Evolutionary conservation across 1,284 basidiomycete species (phyloP), one percentile per base, ranked within the genome.

Genomic region (Volvariella volvacea): DNA sequence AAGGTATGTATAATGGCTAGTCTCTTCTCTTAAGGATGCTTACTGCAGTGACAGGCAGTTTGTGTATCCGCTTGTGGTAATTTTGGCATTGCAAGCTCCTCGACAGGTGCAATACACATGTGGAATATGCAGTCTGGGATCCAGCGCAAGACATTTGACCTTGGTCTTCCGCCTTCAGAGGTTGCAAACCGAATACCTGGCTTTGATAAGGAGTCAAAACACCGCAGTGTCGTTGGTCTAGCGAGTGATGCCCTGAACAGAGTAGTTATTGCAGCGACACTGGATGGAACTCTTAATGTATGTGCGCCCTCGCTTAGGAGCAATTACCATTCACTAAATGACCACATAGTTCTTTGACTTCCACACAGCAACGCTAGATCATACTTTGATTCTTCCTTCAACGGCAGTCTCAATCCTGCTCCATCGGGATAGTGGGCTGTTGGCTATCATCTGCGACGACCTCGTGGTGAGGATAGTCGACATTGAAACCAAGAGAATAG

Each of bases 91-190:
- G 86, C 85, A 1, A 81, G 89, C 20, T 87, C 88, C 1, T 87
- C 87, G 1, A 83, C 78, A 0, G 91, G 91, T 6, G 71, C 74
- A 31, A 85, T 96, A 42, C 66, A 80, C 46, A 84, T 93, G 82
- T 96, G 91, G 85, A 97, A 96, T 59, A 83, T 97, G 83, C 95
- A 99, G 65, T 93, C 89, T 10, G 96, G 95, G 1, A 79, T 93
- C 49, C 80, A 82, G 55, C 74, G 96, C 36, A 88, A 89, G 64
- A 71, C 75, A 1, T 95, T 88, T 59, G 70, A 73, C 42, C 63
- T 91, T 17, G 84, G 81, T 0, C 62, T 75, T 3, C 76, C 76
- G 52, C 83, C 83, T 28, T 57, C 65, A 44, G 80, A 70, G 55
- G 74, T 71, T 30, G 54, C 62, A 41, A 74, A 65, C 53, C 65